Percentiles rank a stretch among this genome's conserved stretches.
Evolutionary conservation across 805 yeast genomes (phyloP).

Genomic region (Candida alai): DNA sequence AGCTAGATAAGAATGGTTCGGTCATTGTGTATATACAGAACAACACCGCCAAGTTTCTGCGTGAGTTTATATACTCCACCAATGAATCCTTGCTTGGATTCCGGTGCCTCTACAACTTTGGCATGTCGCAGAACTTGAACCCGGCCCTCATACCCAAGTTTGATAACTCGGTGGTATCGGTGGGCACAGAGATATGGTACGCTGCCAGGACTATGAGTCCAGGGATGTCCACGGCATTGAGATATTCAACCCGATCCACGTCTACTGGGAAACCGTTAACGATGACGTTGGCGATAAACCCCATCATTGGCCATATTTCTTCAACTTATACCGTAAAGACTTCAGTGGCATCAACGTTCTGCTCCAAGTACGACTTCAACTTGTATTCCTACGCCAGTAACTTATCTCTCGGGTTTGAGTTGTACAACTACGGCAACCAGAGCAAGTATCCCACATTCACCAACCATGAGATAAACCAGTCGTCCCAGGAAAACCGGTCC

Average conservation of each 20-base stretch:
- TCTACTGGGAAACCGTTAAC: constrained; percentile 88
- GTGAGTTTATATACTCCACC: constrained; percentile 77
- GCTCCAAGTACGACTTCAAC: constrained; percentile 86
- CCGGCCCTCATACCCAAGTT: constrained; percentile 40
- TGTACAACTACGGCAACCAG: constrained; percentile 52
- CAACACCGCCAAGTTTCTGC: constrained; percentile 56
- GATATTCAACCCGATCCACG: constrained; percentile 83
- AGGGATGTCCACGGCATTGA: constrained; percentile 77
- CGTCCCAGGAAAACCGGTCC: constrained; percentile 5
- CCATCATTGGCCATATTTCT: constrained; percentile 83
- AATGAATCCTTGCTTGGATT: constrained; percentile 82
- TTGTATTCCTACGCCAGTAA: constrained; percentile 87
- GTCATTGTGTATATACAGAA: constrained; percentile 70
- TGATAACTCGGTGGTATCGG: constrained; percentile 61
- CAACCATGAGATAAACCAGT: constrained; percentile 6
- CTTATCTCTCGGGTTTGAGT: constrained; percentile 78
- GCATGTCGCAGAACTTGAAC: constrained; percentile 25
- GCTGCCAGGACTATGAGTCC: constrained; percentile 83
- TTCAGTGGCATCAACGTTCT: constrained; percentile 66
- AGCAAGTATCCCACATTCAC: constrained; percentile 5
- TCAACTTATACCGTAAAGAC: constrained; percentile 86
- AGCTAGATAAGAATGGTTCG: constrained; percentile 48
- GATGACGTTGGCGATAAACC: constrained; percentile 82
- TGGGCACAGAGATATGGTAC: constrained; percentile 89
- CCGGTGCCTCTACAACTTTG: constrained; percentile 70